Conservation (phyloP, 1,284 basidiomycete genomes). For the Porphyrellus sp. region DNA sequence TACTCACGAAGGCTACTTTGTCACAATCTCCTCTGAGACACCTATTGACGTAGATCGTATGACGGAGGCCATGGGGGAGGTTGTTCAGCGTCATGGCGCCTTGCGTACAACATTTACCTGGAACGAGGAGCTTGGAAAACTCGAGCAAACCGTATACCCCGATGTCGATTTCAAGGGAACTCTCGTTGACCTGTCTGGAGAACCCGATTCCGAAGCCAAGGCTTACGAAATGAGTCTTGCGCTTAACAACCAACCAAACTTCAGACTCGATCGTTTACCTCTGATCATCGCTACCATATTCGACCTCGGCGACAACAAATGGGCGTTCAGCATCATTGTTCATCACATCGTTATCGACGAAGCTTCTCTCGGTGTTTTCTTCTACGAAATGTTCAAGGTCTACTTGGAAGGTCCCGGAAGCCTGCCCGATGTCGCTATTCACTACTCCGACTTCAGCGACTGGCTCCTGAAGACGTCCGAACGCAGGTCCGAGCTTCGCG, state of each 20-base stretch:
- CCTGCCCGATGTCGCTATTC: conserved; percentile 25
- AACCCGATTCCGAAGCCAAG: conserved; percentile 21
- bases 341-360: conserved; percentile 31
- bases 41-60: conserved; percentile 26
- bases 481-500: conserved; percentile 22
- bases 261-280: conserved; percentile 24
- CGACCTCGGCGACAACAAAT: conserved; percentile 21
- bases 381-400: conserved; percentile 28
- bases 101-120: conserved; percentile 28
- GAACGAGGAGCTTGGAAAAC: conserved; percentile 29
- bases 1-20: conserved; percentile 29
- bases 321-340: conserved; percentile 28
- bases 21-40: conserved; percentile 22
- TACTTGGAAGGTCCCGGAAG: conserved; percentile 25
- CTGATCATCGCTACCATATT: conserved; percentile 25
- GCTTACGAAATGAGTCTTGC: conserved; percentile 30
- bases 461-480: conserved; percentile 30
- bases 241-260: conserved; percentile 26
- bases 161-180: conserved; percentile 17
- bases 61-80: conserved; percentile 24
- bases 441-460: conserved; percentile 32
- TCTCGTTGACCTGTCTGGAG: conserved; percentile 25
- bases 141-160: conserved; percentile 27
- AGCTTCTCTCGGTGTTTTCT: conserved; percentile 27
- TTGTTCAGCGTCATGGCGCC: conserved; percentile 28